Evolutionary conservation across 1,284 basidiomycete species (phyloP).

Genomic region (Thecaphora thlaspeos): DNA sequence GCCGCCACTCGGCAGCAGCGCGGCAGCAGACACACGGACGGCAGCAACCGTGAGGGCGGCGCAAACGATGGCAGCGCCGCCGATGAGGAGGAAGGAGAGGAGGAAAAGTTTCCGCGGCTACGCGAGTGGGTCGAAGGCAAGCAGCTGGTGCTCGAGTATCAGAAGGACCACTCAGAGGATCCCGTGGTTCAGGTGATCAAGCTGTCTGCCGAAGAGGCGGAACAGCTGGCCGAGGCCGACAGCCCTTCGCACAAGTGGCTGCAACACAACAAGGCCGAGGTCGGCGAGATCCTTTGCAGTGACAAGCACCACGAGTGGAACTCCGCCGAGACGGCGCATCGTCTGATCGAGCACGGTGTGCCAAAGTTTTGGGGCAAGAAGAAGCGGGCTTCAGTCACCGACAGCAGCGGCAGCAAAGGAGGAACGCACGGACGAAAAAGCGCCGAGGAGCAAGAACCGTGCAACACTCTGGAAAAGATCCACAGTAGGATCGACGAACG

Average conservation of each 20-base stretch:
- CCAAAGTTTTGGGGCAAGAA: constrained; percentile 25
- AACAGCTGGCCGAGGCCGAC: constrained; percentile 23
- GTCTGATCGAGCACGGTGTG: constrained; percentile 33
- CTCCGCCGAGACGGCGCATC: constrained; percentile 22
- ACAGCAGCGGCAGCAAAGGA: not conserved
- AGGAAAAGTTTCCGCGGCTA: constrained; percentile 36
- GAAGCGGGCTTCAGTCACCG: constrained; percentile 1
- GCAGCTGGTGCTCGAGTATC: constrained; percentile 51
- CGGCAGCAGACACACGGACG: not conserved
- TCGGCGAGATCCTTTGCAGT: constrained; percentile 32
- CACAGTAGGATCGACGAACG: not conserved
- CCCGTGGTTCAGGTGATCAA: constrained; percentile 45
- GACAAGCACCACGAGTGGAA: constrained; percentile 32
- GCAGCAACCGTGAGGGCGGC: constrained; percentile 7
- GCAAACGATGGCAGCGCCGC: not conserved
- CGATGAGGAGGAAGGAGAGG: constrained; percentile 1
- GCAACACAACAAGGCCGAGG: constrained; percentile 29
- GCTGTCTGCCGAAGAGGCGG: constrained; percentile 38
- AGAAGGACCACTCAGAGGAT: constrained; percentile 37
- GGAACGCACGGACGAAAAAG: not conserved
- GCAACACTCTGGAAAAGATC: not conserved
- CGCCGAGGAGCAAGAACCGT: not conserved
- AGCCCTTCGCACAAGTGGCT: constrained; percentile 45
- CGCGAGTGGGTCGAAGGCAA: constrained; percentile 53
- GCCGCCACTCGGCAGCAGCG: not conserved